Evolutionary conservation across 2,329 filamentous ascomycete genomes (phyloP).

Genomic region (Neofusicoccum ribis): DNA sequence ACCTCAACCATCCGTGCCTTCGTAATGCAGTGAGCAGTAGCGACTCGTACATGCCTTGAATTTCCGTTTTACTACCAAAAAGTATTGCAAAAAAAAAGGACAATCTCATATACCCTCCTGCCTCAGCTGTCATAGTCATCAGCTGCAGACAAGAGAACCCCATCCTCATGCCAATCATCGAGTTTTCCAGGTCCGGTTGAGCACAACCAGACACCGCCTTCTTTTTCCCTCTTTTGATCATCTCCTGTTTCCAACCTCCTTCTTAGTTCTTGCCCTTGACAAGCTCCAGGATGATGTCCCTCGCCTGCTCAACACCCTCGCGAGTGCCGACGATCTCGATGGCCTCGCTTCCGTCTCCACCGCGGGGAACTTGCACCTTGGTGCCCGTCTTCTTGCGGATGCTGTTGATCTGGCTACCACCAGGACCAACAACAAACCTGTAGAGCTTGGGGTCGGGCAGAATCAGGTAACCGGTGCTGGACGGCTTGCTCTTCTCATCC

Average conservation of each 20-base stretch:
- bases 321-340: slow-evolving; percentile 84
- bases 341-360: slow-evolving; percentile 72
- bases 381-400: slow-evolving; percentile 92
- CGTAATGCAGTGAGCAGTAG: not conserved
- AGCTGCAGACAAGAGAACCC: slow-evolving; percentile 4
- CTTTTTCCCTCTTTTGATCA: not conserved
- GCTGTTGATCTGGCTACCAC: slow-evolving; percentile 86
- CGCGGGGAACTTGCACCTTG: slow-evolving; percentile 88
- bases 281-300: slow-evolving; percentile 82
- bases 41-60: not conserved
- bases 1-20: not conserved
- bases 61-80: not conserved
- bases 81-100: not conserved
- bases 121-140: slow-evolving; percentile 4
- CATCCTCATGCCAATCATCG: not conserved
- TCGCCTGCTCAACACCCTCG: slow-evolving; percentile 82
- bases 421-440: slow-evolving; percentile 84
- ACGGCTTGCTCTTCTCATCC: slow-evolving; percentile 67
- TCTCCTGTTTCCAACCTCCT: not conserved
- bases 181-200: not conserved
- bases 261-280: slow-evolving; percentile 50
- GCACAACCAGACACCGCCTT: not conserved
- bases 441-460: slow-evolving; percentile 88
- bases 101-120: not conserved
- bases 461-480: slow-evolving; percentile 80